Evolutionary conservation across 306 rosid species (phyloP), one percentile per base, ranked within the genome.

Genomic region (Citrullus amarus): DNA sequence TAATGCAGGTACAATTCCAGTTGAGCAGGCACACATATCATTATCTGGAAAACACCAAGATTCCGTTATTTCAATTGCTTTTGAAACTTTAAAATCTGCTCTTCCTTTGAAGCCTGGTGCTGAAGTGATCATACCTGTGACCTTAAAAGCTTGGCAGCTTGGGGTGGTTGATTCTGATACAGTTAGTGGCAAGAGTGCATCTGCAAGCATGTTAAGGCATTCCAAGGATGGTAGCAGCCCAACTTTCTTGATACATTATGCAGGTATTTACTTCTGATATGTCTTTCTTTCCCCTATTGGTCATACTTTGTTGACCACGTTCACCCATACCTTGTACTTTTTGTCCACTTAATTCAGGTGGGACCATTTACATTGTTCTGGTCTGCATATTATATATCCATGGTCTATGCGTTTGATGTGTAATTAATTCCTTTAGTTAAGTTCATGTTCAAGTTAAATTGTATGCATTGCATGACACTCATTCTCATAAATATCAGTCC

Each of bases 1-100:
- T 78, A 96, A 96, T 87, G 99, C 99, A 10, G 98, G 98, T 77
- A 92, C 98, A 14, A 95, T 96, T 83, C 91, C 97, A 50, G 91
- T 90, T 51, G 99, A 92, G 84, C 97, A 91, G 85, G 93, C 88
- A 43, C 97, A 96, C 86, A 87, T 92, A 82, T 96, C 98, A 68
- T 76, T 96, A 38, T 91, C 97, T 0, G 98, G 97, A 67, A 92
- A 96, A 83, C 92, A 96, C 83, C 99, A 92, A 86, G 96, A 96
- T 84, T 88, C 96, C 41, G 96, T 96, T 36, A 81, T 91, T 77
- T 91, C 91, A 6, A 81, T 87, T 86, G 87, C 93, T 36, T 79
- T 79, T 60, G 97, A 92, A 80, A 89, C 91, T 83, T 87, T 96
- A 81, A 88, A 91, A 80, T 88, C 97, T 80, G 84, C 89, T 81